Evolutionary conservation across 257 asterid genomes (phyloP), one percentile per base, ranked within the genome.

Genomic region (Salvia rosmarinus): DNA sequence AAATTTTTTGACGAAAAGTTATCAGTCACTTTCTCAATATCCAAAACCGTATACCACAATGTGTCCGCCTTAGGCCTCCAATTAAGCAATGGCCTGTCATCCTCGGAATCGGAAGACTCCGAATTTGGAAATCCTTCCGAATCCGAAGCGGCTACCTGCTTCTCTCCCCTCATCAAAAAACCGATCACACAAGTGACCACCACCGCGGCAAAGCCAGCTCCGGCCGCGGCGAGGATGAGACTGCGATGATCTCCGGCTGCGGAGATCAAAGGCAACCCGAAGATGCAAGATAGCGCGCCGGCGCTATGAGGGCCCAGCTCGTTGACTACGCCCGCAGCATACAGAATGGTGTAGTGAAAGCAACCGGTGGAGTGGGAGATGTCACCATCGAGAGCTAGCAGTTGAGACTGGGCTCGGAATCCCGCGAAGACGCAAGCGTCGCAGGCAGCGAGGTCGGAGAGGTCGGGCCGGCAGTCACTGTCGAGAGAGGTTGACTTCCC

Each of bases 301-400:
- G 3, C n/a, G 58, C 89, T 85, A 5, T 58, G 70, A 16, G 92
- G 90, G 56, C 95, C 92, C 4, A 81, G 54, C 71, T 76, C 71
- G 32, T 86, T 83, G 12, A 72, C 90, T 0, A 86, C 7, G 4
- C 86, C 92, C 1, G 90, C 95, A 40, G 92, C 95, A 50, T 86
- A 88, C 7, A 86, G 40, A 34, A 85, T 54, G 1, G 90, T 78
- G 79, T 78, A 88, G 76, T 78, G 46, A 67, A 84, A 86, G 56
- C 95, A 88, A 5, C 88, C 91, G 21, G 17, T 77, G 3, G 85
- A 70, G 46, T 80, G 88, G 8, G 86, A 76, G 14, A 3, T 50
- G 17, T 88, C 68, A 1, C 82, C 81, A 47, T 88, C 95, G 9
- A 70, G 0, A 0, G 66, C 80, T 0, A 85, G 71, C 79, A 88